Evolutionary conservation across 495 filamentous ascomycete genomes (phyloP).

Genomic region (Aspergillus ostianus): DNA sequence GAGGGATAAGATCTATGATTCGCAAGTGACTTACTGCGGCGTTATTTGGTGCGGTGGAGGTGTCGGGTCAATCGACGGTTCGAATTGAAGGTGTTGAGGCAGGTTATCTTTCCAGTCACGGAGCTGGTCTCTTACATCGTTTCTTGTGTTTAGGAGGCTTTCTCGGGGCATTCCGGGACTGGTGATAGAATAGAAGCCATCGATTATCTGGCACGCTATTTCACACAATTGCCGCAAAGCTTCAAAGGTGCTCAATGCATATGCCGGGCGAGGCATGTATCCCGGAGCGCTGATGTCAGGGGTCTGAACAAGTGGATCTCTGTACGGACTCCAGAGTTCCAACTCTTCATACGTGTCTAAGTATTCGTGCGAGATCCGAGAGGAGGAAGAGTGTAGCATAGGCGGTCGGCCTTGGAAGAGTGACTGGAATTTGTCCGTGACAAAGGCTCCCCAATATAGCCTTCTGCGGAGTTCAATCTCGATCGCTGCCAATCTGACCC

Average conservation of each 20-base stretch:
- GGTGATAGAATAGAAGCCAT: slow-evolving; percentile 22
- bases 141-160: neutral
- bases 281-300: neutral
- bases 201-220: slow-evolving; percentile 25
- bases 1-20: neutral
- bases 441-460: slow-evolving; percentile 33
- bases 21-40: slow-evolving; percentile 12
- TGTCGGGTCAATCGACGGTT: slow-evolving; percentile 11
- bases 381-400: slow-evolving; percentile 12
- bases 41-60: slow-evolving; percentile 26
- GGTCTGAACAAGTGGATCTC: slow-evolving; percentile 12
- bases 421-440: slow-evolving; percentile 27
- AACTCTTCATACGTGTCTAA: slow-evolving; percentile 36
- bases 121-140: slow-evolving; percentile 13
- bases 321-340: slow-evolving; percentile 32
- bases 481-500: slow-evolving; percentile 6
- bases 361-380: slow-evolving; percentile 16
- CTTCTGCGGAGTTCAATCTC: slow-evolving; percentile 18
- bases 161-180: slow-evolving; percentile 11
- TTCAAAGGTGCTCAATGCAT: slow-evolving; percentile 19
- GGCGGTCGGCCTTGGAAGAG: slow-evolving; percentile 28
- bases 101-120: slow-evolving; percentile 18
- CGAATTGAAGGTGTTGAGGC: slow-evolving; percentile 20
- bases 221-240: slow-evolving; percentile 21
- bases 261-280: slow-evolving; percentile 8